phyloP scores from a whole-genome alignment of 2,329 filamentous ascomycete species.

The Juglanconis oblonga region DNA sequence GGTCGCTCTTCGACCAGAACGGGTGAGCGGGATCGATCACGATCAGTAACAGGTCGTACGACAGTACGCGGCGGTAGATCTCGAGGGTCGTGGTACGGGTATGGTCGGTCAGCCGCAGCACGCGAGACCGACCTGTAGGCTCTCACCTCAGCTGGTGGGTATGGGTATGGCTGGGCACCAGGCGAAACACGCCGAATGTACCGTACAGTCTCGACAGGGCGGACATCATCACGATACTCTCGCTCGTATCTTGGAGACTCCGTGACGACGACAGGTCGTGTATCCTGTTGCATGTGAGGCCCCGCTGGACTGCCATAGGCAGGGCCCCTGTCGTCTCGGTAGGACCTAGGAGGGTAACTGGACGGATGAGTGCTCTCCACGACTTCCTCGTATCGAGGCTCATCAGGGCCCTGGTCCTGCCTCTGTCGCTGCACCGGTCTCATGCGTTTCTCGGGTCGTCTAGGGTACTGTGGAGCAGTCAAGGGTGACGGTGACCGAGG shows the following conservation, averaged over 20 bases:
- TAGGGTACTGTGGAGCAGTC: slow-evolving; percentile 47
- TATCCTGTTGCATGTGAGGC: slow-evolving; percentile 24
- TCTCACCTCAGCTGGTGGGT: slow-evolving; percentile 35
- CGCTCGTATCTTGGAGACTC: slow-evolving; percentile 28
- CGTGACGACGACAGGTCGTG: slow-evolving; percentile 25
- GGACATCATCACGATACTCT: slow-evolving; percentile 32
- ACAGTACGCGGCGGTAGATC: slow-evolving; percentile 44
- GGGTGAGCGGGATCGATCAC: slow-evolving; percentile 47
- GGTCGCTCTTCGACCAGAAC: slow-evolving; percentile 40
- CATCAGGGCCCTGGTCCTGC: slow-evolving; percentile 32
- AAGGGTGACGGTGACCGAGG: slow-evolving; percentile 63
- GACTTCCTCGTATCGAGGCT: slow-evolving; percentile 37
- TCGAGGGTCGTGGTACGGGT: slow-evolving; percentile 42
- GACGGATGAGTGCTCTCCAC: slow-evolving; percentile 39
- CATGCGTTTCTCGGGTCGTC: slow-evolving; percentile 53
- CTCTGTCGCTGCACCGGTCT: slow-evolving; percentile 44
- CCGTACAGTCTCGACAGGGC: slow-evolving; percentile 28
- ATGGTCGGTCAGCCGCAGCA: slow-evolving; percentile 37
- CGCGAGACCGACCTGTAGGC: slow-evolving; percentile 40
- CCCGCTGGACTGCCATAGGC: slow-evolving; percentile 35
- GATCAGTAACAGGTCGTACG: slow-evolving; percentile 46
- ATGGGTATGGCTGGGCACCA: slow-evolving; percentile 34
- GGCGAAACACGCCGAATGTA: slow-evolving; percentile 38
- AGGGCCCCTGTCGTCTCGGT: slow-evolving; percentile 30
- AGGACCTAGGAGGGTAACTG: slow-evolving; percentile 32